Evolutionary conservation across 2,329 filamentous ascomycete species (phyloP), one percentile per base, ranked within the genome.

Genomic region (Talaromyces pinophilus): DNA sequence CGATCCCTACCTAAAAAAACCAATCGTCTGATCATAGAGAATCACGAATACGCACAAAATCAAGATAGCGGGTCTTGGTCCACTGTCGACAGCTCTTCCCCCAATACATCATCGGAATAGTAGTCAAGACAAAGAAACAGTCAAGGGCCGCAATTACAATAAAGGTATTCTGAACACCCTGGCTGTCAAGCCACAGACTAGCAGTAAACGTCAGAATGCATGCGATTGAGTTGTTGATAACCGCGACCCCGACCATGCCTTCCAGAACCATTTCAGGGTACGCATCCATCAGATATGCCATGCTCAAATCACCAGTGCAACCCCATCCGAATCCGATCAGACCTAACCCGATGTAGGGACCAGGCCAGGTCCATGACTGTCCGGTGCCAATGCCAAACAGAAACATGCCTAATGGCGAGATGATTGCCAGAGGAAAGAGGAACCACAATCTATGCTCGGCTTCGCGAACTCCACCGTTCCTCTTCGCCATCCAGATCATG

Each of bases 301-400:
- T 81, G 63, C 81, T 80, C 66, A 87, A 72, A 73, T 87, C 85
- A 5, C 85, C 85, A 1, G 84, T 84, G 61, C 85, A 87, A 7
- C 85, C 85, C 74, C 85, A 87, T 1, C 85, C 85, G 64, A 87
- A 87, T 4, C 85, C 85, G 33, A 86, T 86, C 69, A 87, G 82
- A 3, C 83, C 85, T 0, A 87, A 75, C 1, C 84, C 85, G 15
- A 87, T 76, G 63, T 87, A 87, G 0, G 85, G 82, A 8, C 77
- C 77, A 1, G 81, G 83, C 85, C 85, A 87, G 42, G 73, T 69
- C 84, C 82, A 86, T 1, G 81, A 82, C 44, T 82, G 76, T 10
- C 76, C 80, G 2, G 82, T 83, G 0, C 83, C 83, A 44, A 86
- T 82, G 5, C 84, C 84, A 48, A 86, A 86, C 0, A 86, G 74